phyloP scores from a whole-genome alignment of 768 basidiomycete species.

The Macrolepiota dolichaula region DNA sequence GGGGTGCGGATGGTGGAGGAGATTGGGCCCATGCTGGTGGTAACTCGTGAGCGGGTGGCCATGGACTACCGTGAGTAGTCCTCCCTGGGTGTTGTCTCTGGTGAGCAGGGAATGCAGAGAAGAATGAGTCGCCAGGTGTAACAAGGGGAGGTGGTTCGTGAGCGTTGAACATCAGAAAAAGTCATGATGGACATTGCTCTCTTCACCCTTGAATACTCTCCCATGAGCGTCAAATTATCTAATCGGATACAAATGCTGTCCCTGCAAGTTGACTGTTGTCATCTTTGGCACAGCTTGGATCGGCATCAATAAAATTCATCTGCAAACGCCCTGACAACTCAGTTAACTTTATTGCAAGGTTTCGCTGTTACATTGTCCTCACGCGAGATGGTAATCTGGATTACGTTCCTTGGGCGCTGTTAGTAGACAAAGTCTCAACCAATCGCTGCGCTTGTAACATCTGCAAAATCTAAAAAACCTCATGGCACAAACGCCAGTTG shows the following conservation, averaged over 20 bases:
- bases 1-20: background rate
- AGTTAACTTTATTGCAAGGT: too few species aligned
- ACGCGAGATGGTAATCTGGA: too few species aligned
- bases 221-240: background rate
- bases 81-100: background rate
- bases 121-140: background rate
- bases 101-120: constrained; percentile 5
- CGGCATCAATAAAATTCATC: background rate
- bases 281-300: background rate
- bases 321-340: background rate
- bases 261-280: background rate
- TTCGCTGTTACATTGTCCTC: too few species aligned
- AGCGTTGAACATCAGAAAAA: background rate
- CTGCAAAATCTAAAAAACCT: too few species aligned
- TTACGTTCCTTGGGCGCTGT: too few species aligned
- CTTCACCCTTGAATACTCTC: background rate
- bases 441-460: too few species aligned
- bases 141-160: background rate
- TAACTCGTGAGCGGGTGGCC: background rate
- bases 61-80: background rate
- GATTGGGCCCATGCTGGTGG: background rate
- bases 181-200: background rate
- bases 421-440: too few species aligned
- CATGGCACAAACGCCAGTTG: too few species aligned
- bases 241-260: background rate